Conservation (phyloP, 2,329 filamentous ascomycete genomes). For the Monilinia fructicola region DNA sequence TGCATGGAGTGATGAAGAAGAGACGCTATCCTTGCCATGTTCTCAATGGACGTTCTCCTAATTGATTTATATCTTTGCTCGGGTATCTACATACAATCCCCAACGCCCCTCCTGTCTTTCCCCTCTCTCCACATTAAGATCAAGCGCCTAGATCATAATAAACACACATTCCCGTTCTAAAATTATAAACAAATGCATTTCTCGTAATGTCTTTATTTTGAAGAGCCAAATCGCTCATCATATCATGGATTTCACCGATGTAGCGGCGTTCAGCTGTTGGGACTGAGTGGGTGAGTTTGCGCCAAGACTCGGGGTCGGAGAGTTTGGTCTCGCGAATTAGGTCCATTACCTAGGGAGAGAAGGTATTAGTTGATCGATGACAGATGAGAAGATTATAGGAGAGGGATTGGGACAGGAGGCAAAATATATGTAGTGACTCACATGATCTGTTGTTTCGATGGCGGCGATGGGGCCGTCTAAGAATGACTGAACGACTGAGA, state of each 20-base stretch:
- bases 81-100: conserved; percentile 18
- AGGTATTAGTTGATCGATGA: background rate
- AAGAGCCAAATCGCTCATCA: conserved; percentile 63
- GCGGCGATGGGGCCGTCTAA: conserved; percentile 79
- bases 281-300: conserved; percentile 73
- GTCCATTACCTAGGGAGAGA: conserved; percentile 52
- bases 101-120: background rate
- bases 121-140: conserved; percentile 2
- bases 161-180: conserved; percentile 77
- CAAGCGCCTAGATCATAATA: conserved; percentile 71
- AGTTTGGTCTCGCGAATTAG: conserved; percentile 71
- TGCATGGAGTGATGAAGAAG: background rate
- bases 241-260: conserved; percentile 75
- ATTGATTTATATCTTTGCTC: background rate
- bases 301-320: conserved; percentile 81
- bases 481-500: conserved; percentile 64
- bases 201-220: conserved; percentile 58
- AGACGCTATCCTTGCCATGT: background rate
- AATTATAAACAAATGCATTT: conserved; percentile 90
- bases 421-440: conserved; percentile 41
- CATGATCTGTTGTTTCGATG: conserved; percentile 81
- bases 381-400: background rate
- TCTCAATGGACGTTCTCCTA: background rate
- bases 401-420: background rate
- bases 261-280: conserved; percentile 79